phyloP scores from a whole-genome alignment of 352 stramenopile genomes.

The Phytophthora uliginosa region DNA sequence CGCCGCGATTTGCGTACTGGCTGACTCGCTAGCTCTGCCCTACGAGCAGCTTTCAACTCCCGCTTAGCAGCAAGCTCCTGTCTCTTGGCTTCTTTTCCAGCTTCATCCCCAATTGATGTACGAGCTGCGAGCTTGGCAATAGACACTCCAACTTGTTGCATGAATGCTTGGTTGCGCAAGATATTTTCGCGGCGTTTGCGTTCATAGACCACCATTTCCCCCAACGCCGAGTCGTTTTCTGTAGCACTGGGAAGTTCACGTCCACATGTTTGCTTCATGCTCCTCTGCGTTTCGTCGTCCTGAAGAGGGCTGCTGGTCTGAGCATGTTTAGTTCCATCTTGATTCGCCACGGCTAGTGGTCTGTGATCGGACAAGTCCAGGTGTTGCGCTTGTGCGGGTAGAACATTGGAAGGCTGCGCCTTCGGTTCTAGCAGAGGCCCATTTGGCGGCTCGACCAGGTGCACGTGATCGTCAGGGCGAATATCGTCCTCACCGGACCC shows the following conservation, averaged over 20 bases:
- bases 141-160: slow-evolving; percentile 71
- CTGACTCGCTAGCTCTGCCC: slow-evolving; percentile 2
- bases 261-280: not conserved
- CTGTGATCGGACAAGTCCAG: not conserved
- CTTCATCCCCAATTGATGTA: slow-evolving; percentile 34
- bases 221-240: not conserved
- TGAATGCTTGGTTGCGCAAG: slow-evolving; percentile 76
- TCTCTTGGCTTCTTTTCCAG: slow-evolving; percentile 23
- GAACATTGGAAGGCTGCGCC: not conserved
- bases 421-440: not conserved
- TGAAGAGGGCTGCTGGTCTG: not conserved
- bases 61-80: slow-evolving; percentile 7
- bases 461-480: not conserved
- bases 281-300: not conserved
- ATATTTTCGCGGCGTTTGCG: slow-evolving; percentile 76
- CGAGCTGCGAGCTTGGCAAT: slow-evolving; percentile 64
- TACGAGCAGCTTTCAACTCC: not conserved
- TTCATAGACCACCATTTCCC: slow-evolving; percentile 64
- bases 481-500: not conserved
- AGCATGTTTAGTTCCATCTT: not conserved
- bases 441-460: not conserved
- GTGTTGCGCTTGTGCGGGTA: not conserved
- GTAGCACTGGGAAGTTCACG: not conserved
- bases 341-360: not conserved
- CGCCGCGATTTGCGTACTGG: slow-evolving; percentile 61